Evolutionary conservation across 1,139 yeast species (phyloP).

Genomic region (Debaryomyces psychrophilus): DNA sequence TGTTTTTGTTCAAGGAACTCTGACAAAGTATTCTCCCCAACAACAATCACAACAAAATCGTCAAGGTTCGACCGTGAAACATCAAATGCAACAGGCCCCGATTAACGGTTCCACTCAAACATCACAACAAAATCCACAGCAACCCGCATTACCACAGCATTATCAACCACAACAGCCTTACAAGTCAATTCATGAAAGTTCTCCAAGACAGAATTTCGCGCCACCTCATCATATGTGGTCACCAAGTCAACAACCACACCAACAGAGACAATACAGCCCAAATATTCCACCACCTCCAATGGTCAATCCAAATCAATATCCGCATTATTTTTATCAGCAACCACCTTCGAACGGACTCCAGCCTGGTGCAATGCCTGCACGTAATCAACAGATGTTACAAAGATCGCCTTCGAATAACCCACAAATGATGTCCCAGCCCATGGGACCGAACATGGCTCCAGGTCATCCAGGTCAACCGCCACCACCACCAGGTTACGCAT

Average conservation of each 20-base stretch:
- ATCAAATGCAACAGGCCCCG: constrained; percentile 17
- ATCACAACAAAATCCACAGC: constrained; percentile 14
- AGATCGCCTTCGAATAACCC: constrained; percentile 30
- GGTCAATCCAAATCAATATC: constrained; percentile 16
- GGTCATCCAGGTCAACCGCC: constrained; percentile 25
- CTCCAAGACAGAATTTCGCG: constrained; percentile 28
- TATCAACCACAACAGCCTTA: constrained; percentile 24
- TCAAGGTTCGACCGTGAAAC: constrained; percentile 16
- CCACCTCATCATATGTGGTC: constrained; percentile 32
- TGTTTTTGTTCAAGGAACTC: constrained; percentile 35
- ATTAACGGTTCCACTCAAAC: constrained; percentile 14
- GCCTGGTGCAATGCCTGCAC: constrained; percentile 14
- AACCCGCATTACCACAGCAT: constrained; percentile 17
- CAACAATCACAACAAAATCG: not conserved
- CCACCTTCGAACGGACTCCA: constrained; percentile 13
- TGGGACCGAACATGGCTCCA: constrained; percentile 22
- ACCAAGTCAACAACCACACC: constrained; percentile 26
- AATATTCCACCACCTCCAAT: constrained; percentile 21
- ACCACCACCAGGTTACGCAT: constrained; percentile 39
- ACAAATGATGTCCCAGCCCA: constrained; percentile 25
- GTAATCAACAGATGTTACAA: constrained; percentile 14
- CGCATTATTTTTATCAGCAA: constrained; percentile 19
- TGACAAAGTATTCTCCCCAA: constrained; percentile 2
- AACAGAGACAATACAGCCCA: constrained; percentile 18
- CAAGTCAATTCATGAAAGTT: constrained; percentile 22